Conservation (phyloP, 805 yeast species). For the Starmera dryadoides region DNA sequence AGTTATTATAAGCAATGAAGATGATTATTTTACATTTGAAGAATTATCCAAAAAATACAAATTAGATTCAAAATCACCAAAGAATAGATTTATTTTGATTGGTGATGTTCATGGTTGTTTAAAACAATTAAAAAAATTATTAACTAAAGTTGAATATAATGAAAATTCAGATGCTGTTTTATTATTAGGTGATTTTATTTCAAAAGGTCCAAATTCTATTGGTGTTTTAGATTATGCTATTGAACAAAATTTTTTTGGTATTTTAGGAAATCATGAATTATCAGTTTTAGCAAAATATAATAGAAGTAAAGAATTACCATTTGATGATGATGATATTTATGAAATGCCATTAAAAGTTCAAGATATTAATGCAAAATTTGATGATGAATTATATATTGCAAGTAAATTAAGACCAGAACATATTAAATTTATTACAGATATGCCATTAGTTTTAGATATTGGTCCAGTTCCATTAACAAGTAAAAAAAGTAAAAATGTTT, state of each 20-base stretch:
- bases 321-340: slow-evolving; percentile 10
- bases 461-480: slow-evolving; percentile 44
- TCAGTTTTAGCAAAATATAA: slow-evolving; percentile 61
- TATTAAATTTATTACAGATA: slow-evolving; percentile 47
- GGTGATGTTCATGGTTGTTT: slow-evolving; percentile 90
- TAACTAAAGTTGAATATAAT: slow-evolving; percentile 42
- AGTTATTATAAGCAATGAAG: background rate
- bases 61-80: background rate
- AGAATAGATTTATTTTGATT: slow-evolving; percentile 48
- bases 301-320: slow-evolving; percentile 23
- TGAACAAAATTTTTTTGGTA: slow-evolving; percentile 55
- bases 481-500: slow-evolving; percentile 14
- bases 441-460: slow-evolving; percentile 56
- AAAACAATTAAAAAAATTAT: slow-evolving; percentile 43
- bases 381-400: slow-evolving; percentile 9
- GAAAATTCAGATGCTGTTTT: slow-evolving; percentile 49
- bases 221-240: slow-evolving; percentile 62
- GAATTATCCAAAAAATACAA: background rate
- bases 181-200: slow-evolving; percentile 75
- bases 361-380: slow-evolving; percentile 4
- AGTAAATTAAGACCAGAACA: slow-evolving; percentile 46
- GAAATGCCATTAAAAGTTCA: slow-evolving; percentile 13
- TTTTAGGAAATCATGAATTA: slow-evolving; percentile 87
- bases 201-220: slow-evolving; percentile 76
- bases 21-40: background rate